Conservation (phyloP, 345 rosid genomes). For the Eucalyptus pauciflora region DNA sequence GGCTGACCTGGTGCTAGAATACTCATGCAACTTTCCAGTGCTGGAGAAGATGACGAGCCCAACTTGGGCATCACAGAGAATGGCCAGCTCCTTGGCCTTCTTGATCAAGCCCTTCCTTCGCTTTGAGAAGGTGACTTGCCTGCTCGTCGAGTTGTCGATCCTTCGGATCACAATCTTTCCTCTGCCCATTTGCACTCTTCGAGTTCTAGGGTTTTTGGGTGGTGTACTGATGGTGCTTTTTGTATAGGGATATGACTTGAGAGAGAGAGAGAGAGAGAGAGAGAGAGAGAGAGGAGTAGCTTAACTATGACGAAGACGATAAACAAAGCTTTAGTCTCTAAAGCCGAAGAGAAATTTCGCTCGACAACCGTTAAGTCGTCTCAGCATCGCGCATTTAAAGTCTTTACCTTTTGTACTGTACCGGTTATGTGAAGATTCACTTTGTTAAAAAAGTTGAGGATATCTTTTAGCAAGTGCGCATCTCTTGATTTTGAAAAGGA, state of each 20-base stretch:
- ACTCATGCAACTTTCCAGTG: slow-evolving; percentile 41
- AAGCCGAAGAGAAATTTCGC: not conserved
- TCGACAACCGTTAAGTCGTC: not conserved
- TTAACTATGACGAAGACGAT: not conserved
- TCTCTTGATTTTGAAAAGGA: not conserved
- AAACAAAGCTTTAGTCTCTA: not conserved
- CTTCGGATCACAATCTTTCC: slow-evolving; percentile 49
- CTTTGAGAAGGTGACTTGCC: slow-evolving; percentile 57
- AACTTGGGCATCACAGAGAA: slow-evolving; percentile 48
- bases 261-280: not conserved
- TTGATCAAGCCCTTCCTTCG: slow-evolving; percentile 41
- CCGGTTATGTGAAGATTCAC: not conserved
- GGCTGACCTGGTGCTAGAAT: slow-evolving; percentile 36
- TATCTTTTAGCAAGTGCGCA: not conserved
- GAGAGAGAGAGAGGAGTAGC: not conserved
- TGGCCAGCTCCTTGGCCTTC: slow-evolving; percentile 51
- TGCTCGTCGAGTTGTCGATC: slow-evolving; percentile 44
- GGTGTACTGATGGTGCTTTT: not conserved
- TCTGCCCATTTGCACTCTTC: slow-evolving; percentile 30
- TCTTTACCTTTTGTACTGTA: not conserved
- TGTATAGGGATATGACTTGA: not conserved
- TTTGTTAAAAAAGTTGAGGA: not conserved
- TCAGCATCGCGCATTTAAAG: not conserved
- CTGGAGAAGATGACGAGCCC: slow-evolving; percentile 54
- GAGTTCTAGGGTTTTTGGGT: not conserved